These are phyloP conservation scores for Fraxinus dipetala DNA, from an alignment of 305 asterid species.

Conservation along the genomic window DNA sequence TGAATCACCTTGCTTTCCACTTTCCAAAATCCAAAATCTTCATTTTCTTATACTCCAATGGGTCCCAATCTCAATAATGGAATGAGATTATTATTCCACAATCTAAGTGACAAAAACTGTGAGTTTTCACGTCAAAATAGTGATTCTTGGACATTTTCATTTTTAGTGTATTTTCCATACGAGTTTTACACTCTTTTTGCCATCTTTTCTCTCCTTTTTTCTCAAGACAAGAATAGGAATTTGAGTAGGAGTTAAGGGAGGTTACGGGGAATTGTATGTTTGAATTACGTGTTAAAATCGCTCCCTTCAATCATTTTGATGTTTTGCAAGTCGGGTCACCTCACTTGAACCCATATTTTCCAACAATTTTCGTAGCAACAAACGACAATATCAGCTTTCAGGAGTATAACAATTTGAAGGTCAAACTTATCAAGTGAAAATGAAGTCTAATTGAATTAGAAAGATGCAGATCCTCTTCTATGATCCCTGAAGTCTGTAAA, in stretches of 20 bases:
- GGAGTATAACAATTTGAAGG: not conserved
- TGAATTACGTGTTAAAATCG: not conserved
- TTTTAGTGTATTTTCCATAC: too few species aligned
- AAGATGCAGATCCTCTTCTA: not conserved
- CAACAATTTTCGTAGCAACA: not conserved
- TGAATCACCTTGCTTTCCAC: not conserved
- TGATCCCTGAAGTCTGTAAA: not conserved
- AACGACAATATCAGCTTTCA: not conserved
- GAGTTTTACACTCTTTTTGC: too few species aligned
- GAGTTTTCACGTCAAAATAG: too few species aligned
- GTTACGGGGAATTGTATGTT: not conserved
- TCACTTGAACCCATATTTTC: not conserved
- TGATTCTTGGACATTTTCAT: too few species aligned
- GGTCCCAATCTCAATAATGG: not conserved
- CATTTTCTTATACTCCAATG: not conserved
- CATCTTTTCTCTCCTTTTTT: too few species aligned
- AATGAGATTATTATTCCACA: too few species aligned
- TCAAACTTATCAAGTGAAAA: not conserved
- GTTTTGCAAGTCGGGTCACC: not conserved
- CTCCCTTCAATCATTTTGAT: not conserved
- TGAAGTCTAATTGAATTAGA: conserved; percentile 16
- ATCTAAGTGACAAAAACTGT: too few species aligned
- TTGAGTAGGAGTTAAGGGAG: not conserved
- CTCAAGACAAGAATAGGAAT: not conserved
- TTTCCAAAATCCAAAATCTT: not conserved